Evolutionary conservation across 345 rosid species (phyloP), one percentile per base, ranked within the genome.

Genomic region (Melaleuca alternifolia): DNA sequence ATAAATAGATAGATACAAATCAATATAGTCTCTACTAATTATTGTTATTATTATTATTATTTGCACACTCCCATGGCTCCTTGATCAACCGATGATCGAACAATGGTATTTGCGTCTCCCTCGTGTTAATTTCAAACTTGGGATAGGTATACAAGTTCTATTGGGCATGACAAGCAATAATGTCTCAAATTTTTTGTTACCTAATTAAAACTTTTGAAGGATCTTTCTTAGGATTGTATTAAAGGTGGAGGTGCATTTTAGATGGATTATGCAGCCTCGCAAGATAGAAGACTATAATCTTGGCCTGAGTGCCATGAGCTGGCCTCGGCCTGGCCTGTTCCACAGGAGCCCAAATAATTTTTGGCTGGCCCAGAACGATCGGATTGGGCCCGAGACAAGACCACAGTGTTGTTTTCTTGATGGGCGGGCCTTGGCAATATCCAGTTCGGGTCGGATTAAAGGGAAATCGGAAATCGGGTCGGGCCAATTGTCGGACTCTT

Each of bases 21-120:
- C 0, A 3, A 3, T 12, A 71, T 1, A 33, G 18, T 41, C 24
- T 71, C 48, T 37, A 71, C 11, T 54, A 7, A 18, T 53, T 6
- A 53, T 1, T 52, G 6, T 15, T 53, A 6, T 54, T 54, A 20
- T 54, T 20, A 8, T 16, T 71, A 6, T 6, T 71, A 71, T 71
- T 71, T 65, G 2, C 12, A 9, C 0, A 0, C 13, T 65, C 6
- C 0, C 6, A 0, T 1, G 9, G 0, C 81, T 41, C 41, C 13
- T 1, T 5, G 0, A 71, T 37, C 0, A 6, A 37, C 13, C 13
- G 23, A 10, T 71, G 26, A 11, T 37, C 3, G 0, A 71, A 37
- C 1, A 4, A 20, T 71, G 8, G 26, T 37, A 71, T 71, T 71
- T 0, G 26, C 48, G 24, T 37, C 48, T 18, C 44, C 44, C 23